Evolutionary conservation across 139 green algal genomes (phyloP).

Genomic region (Prasinococcaceae sp.): DNA sequence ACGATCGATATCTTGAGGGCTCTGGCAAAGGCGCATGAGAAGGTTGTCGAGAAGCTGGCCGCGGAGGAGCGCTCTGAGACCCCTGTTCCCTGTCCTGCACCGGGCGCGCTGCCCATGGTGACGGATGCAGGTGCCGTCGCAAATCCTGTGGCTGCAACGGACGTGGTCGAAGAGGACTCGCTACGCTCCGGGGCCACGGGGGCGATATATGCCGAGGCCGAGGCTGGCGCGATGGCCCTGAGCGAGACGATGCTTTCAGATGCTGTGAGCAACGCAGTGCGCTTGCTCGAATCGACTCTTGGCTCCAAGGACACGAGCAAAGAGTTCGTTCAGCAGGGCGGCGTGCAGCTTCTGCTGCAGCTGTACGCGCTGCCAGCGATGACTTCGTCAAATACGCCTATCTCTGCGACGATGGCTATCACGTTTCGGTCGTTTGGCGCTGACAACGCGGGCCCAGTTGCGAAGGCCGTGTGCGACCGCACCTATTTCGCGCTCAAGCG

Average conservation of each 20-base stretch:
- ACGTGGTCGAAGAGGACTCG: background rate
- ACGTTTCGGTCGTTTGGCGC: slow-evolving; percentile 50
- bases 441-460: no score
- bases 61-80: background rate
- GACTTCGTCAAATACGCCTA: no score
- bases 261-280: slow-evolving; percentile 44
- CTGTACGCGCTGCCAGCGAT: slow-evolving; percentile 68
- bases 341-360: slow-evolving; percentile 45
- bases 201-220: slow-evolving; percentile 3
- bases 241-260: slow-evolving; percentile 44
- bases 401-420: no score
- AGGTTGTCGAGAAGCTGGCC: background rate
- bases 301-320: slow-evolving; percentile 30
- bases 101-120: background rate
- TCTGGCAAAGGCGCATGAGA: slow-evolving; percentile 24
- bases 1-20: slow-evolving; percentile 48
- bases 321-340: slow-evolving; percentile 58
- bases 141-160: background rate
- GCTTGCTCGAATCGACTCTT: slow-evolving; percentile 74
- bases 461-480: no score
- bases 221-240: background rate
- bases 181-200: background rate
- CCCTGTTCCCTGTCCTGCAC: background rate
- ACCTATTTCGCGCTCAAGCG: no score
- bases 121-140: background rate